Evolutionary conservation across 2,329 filamentous ascomycete species (phyloP), one percentile per base, ranked within the genome.

Genomic region (Colletotrichum sidae): DNA sequence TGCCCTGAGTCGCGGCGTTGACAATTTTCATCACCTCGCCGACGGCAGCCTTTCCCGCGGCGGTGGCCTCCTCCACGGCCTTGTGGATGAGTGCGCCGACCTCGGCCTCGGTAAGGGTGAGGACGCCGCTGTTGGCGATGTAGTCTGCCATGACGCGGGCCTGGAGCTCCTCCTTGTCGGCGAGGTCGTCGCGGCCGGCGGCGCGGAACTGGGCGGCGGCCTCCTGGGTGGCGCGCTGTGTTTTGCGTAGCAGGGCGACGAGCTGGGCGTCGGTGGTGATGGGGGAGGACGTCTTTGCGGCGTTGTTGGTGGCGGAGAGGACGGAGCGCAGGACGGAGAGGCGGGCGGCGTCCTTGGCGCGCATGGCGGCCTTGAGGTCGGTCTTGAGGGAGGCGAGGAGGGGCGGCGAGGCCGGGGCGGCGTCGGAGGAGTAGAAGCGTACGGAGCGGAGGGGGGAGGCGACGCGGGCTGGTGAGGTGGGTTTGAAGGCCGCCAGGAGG

Each of bases 241-340:
- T 85, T 77, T 89, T 90, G 68, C 87, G 85, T 60, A 96, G 83
- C 53, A 94, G 81, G 8, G 83, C 80, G 35, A 93, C 86, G 60
- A 95, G 83, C 72, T 91, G 87, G 68, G 86, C 83, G 76, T 95
- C 91, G 25, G 88, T 92, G 59, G 80, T 82, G 72, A 94, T 87
- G n/a, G 92, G 92, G 44, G 80, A 82, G 44, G 84, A 74, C 12
- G 91, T 93, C 79, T 94, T 94, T 75, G 88, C 90, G 39, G 90
- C 89, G 77, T 94, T 94, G 70, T 90, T 88, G 67, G 91, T 88
- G 68, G 90, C 86, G 38, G 90, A 83, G 69, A 94, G 84, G 67
- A 94, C 80, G 45, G 84, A 77, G 70, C 92, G 90, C 53, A 95
- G 84, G 42, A 92, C 91, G 44, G 85, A 80, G 34, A 94, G 86